phyloP scores from a whole-genome alignment of 495 filamentous ascomycete genomes.

The Penicillium egyptiacum region DNA sequence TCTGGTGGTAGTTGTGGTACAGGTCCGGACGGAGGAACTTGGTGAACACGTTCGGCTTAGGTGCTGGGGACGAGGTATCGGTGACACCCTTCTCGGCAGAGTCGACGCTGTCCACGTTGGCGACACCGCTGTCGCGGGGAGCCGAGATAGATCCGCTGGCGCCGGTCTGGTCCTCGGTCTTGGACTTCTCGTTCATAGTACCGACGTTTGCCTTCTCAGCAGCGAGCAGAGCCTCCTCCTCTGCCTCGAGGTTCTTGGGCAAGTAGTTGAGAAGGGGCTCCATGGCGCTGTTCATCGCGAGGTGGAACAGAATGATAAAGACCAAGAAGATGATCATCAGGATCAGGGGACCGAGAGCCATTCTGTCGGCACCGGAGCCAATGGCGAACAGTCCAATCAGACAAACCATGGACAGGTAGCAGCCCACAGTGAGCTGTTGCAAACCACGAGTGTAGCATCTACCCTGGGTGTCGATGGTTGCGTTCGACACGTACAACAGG shows the following conservation, averaged over 20 bases:
- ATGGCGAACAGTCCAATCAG: constrained; percentile 89
- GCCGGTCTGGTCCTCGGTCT: constrained; percentile 17
- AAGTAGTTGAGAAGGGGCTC: constrained; percentile 79
- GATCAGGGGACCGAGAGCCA: constrained; percentile 69
- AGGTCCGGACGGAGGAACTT: constrained; percentile 80
- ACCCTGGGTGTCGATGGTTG: constrained; percentile 85
- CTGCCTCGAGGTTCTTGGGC: constrained; percentile 61
- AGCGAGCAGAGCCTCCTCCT: constrained; percentile 64
- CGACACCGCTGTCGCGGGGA: constrained; percentile 17
- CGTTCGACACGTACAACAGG: constrained; percentile 85
- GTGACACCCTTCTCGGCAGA: constrained; percentile 40
- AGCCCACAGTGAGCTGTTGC: constrained; percentile 85
- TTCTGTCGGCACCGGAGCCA: constrained; percentile 55
- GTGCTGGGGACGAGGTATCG: constrained; percentile 23
- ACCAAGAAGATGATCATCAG: constrained; percentile 81
- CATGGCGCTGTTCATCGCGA: constrained; percentile 76
- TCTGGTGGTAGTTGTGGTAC: constrained; percentile 66
- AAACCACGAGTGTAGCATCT: constrained; percentile 84
- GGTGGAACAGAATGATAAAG: constrained; percentile 78
- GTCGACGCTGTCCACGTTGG: constrained; percentile 36
- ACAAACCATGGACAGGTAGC: constrained; percentile 82
- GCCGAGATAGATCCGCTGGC: constrained; percentile 22
- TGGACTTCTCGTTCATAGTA: constrained; percentile 27
- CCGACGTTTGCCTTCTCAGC: constrained; percentile 34
- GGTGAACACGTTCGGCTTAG: constrained; percentile 57